Evolutionary conservation across 2,329 filamentous ascomycete genomes (phyloP).

Genomic region (Alternaria tenuissima): DNA sequence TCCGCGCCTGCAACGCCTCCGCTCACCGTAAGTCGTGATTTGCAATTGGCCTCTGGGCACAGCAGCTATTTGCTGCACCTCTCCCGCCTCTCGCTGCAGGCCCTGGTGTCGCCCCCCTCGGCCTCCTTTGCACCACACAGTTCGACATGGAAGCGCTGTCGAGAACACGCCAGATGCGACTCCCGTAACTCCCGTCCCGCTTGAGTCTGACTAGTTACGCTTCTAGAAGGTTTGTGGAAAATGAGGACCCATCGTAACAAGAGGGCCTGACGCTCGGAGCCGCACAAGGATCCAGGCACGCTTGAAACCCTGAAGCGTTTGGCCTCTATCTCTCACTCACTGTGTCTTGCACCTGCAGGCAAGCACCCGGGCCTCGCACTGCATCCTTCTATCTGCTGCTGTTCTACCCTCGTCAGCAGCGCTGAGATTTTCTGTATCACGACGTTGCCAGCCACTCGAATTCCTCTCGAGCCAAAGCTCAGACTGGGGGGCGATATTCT

Average conservation of each 20-base stretch:
- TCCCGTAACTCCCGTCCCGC: constrained; percentile 37
- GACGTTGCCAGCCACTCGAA: constrained; percentile 18
- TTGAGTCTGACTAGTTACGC: constrained; percentile 39
- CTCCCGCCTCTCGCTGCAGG: constrained; percentile 13
- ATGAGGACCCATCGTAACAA: constrained; percentile 37
- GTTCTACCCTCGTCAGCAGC: constrained; percentile 22
- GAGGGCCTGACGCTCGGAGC: constrained; percentile 25
- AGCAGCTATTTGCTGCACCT: constrained; percentile 12
- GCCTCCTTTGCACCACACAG: constrained; percentile 31
- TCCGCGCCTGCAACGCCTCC: constrained; percentile 11
- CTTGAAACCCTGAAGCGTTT: constrained; percentile 39
- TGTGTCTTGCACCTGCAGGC: constrained; percentile 23
- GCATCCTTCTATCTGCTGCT: constrained; percentile 16
- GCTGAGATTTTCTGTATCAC: constrained; percentile 22
- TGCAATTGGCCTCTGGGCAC: constrained; percentile 20
- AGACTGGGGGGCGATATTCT: constrained; percentile 18
- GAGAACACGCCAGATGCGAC: constrained; percentile 30
- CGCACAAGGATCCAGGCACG: constrained; percentile 20
- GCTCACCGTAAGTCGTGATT: constrained; percentile 19
- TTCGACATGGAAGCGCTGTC: constrained; percentile 36
- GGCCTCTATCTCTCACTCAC: constrained; percentile 16
- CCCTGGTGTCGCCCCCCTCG: constrained; percentile 11
- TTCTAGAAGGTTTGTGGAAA: constrained; percentile 52
- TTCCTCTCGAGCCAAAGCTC: constrained; percentile 11
- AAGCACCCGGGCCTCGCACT: constrained; percentile 8